Base-by-base conservation (phyloP, 306 rosid species). In the Datisca glomerata region DNA sequence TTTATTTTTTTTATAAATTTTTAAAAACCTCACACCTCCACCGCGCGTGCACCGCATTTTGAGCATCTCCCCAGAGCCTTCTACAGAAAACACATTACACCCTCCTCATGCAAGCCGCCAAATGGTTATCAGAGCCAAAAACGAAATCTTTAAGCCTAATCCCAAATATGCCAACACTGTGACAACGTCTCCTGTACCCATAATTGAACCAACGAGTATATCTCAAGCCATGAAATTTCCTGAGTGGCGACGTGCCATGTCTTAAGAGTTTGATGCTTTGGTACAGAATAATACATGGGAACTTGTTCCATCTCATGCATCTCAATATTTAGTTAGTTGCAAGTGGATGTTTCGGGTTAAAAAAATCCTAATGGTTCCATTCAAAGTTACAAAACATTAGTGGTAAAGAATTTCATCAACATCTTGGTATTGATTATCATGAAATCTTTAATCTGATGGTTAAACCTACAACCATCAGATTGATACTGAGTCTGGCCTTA, bases 261-360 rank as follows among this genome's bases (percentile, higher is more conserved):
- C 4, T 1, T n/a, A 9, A 8, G 16, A 21, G 15, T 9, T 9
- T 0, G 7, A 8, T 21, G 28, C 24, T n/a, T n/a, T n/a, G n/a
- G n/a, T n/a, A n/a, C n/a, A n/a, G n/a, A n/a, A n/a, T n/a, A n/a
- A n/a, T n/a, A 48, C 41, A 0, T 48, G 54, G 54, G 28, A 32
- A 5, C 18, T 48, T 1, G 41, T 48, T 10, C 40, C 54, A 1
- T 24, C 18, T 1, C 4, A 4, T 4, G 4, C 24, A 0, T 1
- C 17, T 10, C 27, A 29, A 31, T 29, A 33, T 18, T 1, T 48
- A 0, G 9, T 48, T 2, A 25, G 54, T 6, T 48, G 54, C 11
- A 48, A 48, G 8, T 48, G 54, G 41, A n/a, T 48, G 4, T 48
- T 48, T 33, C 18, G 42, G 4, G 15, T 19, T 3, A 48, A 48